Evolutionary conservation across 768 basidiomycete species (phyloP).

Genomic region (Lentinula raphanica): DNA sequence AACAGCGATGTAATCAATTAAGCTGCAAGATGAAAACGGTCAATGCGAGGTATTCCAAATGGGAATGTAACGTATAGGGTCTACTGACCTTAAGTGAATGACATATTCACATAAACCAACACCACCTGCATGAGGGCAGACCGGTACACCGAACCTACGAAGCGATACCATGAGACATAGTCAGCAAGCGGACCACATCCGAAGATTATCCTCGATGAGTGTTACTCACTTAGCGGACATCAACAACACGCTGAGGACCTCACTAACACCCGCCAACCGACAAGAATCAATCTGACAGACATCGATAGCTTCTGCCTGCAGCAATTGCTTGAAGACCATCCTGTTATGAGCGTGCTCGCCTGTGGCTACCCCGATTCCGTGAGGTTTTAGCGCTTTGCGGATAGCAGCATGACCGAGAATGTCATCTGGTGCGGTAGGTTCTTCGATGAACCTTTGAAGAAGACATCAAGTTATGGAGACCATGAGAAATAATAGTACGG

Average conservation of each 20-base stretch:
- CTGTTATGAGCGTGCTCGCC: slow-evolving; percentile 94
- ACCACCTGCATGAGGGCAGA: slow-evolving; percentile 93
- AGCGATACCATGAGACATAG: not conserved
- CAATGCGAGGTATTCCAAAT: no score
- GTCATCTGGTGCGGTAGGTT: slow-evolving; percentile 90
- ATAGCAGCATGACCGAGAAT: slow-evolving; percentile 81
- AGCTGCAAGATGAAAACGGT: no score
- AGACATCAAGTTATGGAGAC: not conserved
- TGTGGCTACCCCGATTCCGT: slow-evolving; percentile 87
- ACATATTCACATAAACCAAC: slow-evolving; percentile 92
- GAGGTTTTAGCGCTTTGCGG: slow-evolving; percentile 68
- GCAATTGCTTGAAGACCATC: slow-evolving; percentile 92
- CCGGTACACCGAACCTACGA: slow-evolving; percentile 72
- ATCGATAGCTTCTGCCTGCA: slow-evolving; percentile 89
- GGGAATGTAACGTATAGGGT: no score
- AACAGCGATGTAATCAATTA: slow-evolving; percentile 91
- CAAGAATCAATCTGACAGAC: slow-evolving; percentile 95
- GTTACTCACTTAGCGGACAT: slow-evolving; percentile 78
- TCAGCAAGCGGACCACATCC: not conserved
- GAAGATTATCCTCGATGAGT: not conserved
- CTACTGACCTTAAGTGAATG: slow-evolving; percentile 64
- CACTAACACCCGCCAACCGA: slow-evolving; percentile 88
- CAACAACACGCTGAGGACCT: slow-evolving; percentile 83
- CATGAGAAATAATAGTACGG: slow-evolving; percentile 10
- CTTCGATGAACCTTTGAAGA: slow-evolving; percentile 76